These are phyloP conservation scores for Betula pendula DNA, from an alignment of 306 rosid species.

Conservation along the genomic window DNA sequence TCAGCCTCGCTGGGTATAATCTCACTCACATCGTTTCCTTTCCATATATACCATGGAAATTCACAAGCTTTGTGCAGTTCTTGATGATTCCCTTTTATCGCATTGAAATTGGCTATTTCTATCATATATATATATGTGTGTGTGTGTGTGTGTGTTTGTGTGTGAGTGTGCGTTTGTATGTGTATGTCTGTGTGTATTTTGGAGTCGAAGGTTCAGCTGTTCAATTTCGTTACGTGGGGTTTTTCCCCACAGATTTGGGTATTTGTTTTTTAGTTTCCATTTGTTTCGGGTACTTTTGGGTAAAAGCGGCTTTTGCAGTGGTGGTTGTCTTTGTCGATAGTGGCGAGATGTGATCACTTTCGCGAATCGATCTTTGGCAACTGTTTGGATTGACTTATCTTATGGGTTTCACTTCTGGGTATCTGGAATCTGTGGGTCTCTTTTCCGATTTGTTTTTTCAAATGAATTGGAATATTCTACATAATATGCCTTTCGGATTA, in stretches of 20 bases:
- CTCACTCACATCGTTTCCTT: background rate
- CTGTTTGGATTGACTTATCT: slow-evolving; percentile 11
- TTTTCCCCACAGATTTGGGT: background rate
- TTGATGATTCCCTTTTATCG: background rate
- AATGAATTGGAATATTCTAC: slow-evolving; percentile 42
- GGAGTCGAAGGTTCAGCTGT: background rate
- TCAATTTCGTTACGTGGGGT: background rate
- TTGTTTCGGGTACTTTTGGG: background rate
- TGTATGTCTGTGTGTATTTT: background rate
- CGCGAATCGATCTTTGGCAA: background rate
- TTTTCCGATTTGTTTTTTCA: background rate
- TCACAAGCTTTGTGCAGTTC: background rate
- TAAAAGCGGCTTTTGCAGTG: background rate
- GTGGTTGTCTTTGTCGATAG: slow-evolving; percentile 11
- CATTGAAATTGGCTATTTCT: background rate
- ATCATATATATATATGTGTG: background rate
- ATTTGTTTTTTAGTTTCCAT: background rate
- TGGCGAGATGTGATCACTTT: slow-evolving; percentile 8
- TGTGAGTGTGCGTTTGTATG: background rate
- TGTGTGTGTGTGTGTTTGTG: background rate
- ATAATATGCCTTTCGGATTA: slow-evolving; percentile 38
- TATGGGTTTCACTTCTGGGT: background rate
- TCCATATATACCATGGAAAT: background rate
- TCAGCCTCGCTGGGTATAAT: background rate
- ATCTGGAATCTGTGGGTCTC: background rate